phyloP scores from a whole-genome alignment of 2,329 filamentous ascomycete species.

The Thielaviopsis ethacetica region DNA sequence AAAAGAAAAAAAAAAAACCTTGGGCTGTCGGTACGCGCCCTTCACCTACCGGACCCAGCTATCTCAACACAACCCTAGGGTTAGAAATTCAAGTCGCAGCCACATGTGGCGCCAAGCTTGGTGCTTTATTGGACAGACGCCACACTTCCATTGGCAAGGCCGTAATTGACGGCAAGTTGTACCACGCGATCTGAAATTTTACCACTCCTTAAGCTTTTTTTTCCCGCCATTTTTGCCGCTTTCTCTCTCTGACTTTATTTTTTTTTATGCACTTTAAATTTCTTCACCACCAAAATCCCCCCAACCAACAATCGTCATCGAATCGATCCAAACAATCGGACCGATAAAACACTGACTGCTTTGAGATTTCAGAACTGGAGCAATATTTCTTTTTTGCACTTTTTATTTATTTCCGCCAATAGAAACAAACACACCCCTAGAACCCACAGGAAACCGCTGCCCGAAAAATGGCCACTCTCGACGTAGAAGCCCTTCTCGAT shows the following conservation, averaged over 20 bases:
- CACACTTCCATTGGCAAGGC: background rate
- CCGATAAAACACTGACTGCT: background rate
- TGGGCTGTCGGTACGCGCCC: too few species aligned
- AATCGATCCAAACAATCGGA: background rate
- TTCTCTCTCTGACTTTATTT: background rate
- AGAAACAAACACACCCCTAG: background rate
- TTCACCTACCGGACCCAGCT: too few species aligned
- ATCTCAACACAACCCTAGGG: too few species aligned
- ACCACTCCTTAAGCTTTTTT: background rate
- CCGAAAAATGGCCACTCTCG: constrained; percentile 32
- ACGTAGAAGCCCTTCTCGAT: constrained; percentile 84
- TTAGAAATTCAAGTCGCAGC: too few species aligned
- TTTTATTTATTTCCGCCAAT: background rate
- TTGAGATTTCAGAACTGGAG: background rate
- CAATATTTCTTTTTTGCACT: background rate
- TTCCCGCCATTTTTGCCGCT: background rate
- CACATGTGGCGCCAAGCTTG: background rate
- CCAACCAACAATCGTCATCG: too few species aligned
- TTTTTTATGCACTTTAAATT: background rate
- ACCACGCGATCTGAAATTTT: background rate
- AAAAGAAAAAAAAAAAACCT: too few species aligned
- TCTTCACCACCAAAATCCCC: background rate
- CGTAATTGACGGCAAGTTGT: background rate
- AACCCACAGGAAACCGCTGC: background rate
- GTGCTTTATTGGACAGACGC: background rate